A percentile compares a stretch with the other conserved stretches of the same genome.
These are phyloP conservation scores for Monilinia aucupariae DNA, from an alignment of 2,329 filamentous ascomycete species.

Conservation along the genomic window DNA sequence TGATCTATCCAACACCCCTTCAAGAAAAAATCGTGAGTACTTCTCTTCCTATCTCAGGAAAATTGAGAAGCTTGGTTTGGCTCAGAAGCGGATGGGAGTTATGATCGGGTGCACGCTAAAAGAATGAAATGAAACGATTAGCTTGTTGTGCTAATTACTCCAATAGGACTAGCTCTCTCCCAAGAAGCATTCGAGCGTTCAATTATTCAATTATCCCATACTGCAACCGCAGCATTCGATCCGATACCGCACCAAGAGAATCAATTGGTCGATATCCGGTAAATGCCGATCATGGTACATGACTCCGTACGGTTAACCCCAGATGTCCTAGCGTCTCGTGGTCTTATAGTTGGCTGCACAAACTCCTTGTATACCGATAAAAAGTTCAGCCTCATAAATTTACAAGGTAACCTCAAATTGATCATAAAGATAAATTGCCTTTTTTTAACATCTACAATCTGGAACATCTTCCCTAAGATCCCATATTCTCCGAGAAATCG, in stretches of 20 bases:
- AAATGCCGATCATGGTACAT: constrained; percentile 6
- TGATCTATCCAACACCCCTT: constrained; percentile 10
- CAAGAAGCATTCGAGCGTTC: too few relatives aligned
- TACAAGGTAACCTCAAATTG: background rate
- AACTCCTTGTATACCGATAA: constrained; percentile 15
- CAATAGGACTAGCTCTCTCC: too few relatives aligned
- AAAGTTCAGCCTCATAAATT: constrained; percentile 19
- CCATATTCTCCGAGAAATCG: background rate
- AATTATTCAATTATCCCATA: too few relatives aligned
- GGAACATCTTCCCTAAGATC: too few relatives aligned
- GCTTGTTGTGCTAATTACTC: background rate
- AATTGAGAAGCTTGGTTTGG: constrained; percentile 11
- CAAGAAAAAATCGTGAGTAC: too few relatives aligned
- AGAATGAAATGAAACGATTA: too few relatives aligned
- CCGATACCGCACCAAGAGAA: constrained; percentile 16
- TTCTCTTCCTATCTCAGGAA: constrained; percentile 14
- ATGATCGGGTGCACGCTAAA: too few relatives aligned
- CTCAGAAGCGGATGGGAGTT: too few relatives aligned
- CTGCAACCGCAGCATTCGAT: too few relatives aligned
- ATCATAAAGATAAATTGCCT: background rate
- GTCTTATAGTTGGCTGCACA: background rate
- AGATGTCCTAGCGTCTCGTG: background rate
- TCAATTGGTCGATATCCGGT: background rate
- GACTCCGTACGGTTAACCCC: background rate
- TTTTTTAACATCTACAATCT: background rate